Percentiles rank a stretch among this genome's conserved stretches.
Conservation (phyloP, 352 stramenopile species). For the Pythium chondricola region DNA sequence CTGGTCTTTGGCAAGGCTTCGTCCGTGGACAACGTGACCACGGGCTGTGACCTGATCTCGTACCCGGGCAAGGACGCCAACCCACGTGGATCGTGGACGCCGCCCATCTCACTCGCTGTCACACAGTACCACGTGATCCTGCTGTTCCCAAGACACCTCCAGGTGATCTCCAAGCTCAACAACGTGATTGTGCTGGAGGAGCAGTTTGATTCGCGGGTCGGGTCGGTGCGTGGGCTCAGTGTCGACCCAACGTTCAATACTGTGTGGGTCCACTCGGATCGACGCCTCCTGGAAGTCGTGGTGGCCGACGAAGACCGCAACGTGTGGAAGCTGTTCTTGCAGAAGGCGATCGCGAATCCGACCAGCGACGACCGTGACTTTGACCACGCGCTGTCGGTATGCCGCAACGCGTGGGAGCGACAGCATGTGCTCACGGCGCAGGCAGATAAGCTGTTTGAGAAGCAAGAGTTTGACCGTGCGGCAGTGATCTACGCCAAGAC, state of each 20-base stretch:
- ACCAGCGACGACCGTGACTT: slow-evolving; percentile 77
- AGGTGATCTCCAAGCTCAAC: slow-evolving; percentile 86
- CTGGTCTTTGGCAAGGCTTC: slow-evolving; percentile 65
- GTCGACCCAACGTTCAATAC: slow-evolving; percentile 79
- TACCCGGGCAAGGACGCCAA: slow-evolving; percentile 64
- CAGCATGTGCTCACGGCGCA: slow-evolving; percentile 86
- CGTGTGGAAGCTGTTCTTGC: slow-evolving; percentile 90
- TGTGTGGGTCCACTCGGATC: slow-evolving; percentile 79
- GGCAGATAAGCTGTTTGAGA: slow-evolving; percentile 88
- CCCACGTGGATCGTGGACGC: slow-evolving; percentile 26
- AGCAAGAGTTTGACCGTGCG: slow-evolving; percentile 77
- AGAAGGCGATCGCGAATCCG: slow-evolving; percentile 71
- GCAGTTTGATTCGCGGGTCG: slow-evolving; percentile 68
- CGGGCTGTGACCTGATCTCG: slow-evolving; percentile 57
- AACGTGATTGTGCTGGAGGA: slow-evolving; percentile 84
- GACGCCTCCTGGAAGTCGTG: slow-evolving; percentile 71
- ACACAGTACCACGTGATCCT: slow-evolving; percentile 92
- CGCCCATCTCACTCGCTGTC: slow-evolving; percentile 81
- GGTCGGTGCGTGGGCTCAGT: slow-evolving; percentile 53
- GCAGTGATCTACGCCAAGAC: slow-evolving; percentile 88
- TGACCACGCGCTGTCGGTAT: slow-evolving; percentile 82
- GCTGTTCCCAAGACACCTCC: slow-evolving; percentile 72
- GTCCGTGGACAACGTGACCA: slow-evolving; percentile 81
- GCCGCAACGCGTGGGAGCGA: slow-evolving; percentile 70
- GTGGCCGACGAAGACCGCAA: slow-evolving; percentile 87